These are phyloP conservation scores for Ustilago shanxiensis DNA, from an alignment of 1,284 basidiomycete species.

Conservation along the genomic window DNA sequence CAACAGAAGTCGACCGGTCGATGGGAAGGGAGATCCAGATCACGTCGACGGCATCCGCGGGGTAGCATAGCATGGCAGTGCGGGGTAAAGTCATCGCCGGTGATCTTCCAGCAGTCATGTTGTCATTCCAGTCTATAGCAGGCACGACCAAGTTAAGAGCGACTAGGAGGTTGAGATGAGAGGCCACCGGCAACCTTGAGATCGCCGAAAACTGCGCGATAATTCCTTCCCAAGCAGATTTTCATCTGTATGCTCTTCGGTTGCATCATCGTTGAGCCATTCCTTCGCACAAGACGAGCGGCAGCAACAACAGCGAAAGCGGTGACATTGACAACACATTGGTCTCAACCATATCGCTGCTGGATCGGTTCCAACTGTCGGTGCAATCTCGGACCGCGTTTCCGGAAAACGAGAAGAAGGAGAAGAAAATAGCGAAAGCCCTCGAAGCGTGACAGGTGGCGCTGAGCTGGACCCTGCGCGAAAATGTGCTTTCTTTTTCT, in stretches of 20 bases:
- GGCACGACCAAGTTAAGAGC: not conserved
- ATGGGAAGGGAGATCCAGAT: no score
- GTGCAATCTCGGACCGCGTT: conserved; percentile 13
- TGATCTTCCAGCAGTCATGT: no score
- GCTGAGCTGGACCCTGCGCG: conserved; percentile 7
- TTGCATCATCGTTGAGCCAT: no score
- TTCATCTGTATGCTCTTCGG: no score
- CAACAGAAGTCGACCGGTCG: no score
- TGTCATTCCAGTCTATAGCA: not conserved
- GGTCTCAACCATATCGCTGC: not conserved
- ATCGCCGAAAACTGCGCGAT: not conserved
- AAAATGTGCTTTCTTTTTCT: not conserved
- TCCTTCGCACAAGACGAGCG: no score
- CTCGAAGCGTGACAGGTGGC: not conserved
- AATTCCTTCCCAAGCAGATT: no score
- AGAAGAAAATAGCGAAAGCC: not conserved
- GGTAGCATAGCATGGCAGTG: not conserved
- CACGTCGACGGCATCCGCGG: no score
- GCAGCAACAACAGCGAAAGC: no score
- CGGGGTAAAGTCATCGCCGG: not conserved
- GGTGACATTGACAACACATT: not conserved
- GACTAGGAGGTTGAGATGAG: not conserved
- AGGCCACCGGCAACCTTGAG: conserved; percentile 15
- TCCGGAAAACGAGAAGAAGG: not conserved
- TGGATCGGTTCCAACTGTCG: not conserved